Evolutionary conservation across 1,139 yeast species (phyloP), one percentile per base, ranked within the genome.

Genomic region (Magnusiomyces ingens): DNA sequence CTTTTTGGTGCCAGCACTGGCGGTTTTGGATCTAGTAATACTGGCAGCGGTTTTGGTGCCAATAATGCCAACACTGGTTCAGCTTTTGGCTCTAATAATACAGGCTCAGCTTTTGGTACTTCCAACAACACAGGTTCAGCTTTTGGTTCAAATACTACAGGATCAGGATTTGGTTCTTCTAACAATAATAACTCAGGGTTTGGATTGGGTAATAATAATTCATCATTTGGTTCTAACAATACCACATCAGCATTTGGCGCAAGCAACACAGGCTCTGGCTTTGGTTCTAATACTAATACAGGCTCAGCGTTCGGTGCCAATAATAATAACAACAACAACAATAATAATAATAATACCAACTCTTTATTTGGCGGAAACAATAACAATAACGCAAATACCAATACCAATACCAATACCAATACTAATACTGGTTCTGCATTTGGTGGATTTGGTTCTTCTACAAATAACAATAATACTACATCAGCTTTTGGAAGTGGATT

Each of bases 331-430:
- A n/a, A n/a, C n/a, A n/a, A n/a, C n/a, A n/a, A n/a, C n/a, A 45
- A 45, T 12, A 62, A 52, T 26, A 48, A 55, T 2, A 51, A 50
- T 35, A 48, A 59, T n/a, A 42, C 67, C 35, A 53, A 44, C 41
- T 59, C 63, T 37, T 59, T 66, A 36, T 74, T 73, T 62, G 76
- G 76, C 2, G 37, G 26, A 11, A 54, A 42, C 8, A 26, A 26
- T 26, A 26, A 5, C 8, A 26, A 40, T 26, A 26, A 37, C n/a
- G 3, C 4, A 5, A 26, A 26, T 32, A 38, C 10, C 29, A 48
- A 32, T 17, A 35, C 35, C 15, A 42, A 41, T 26, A 26, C 4
- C 8, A 26, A 26, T 32, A 38, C 10, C 29, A 48, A 32, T 17
- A 35, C 35, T 21, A 42, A 41, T 17, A 15, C 49, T 1, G 29